Base-by-base conservation (phyloP, 1,284 basidiomycete species). In the Pyrrhoderma lamaoense region DNA sequence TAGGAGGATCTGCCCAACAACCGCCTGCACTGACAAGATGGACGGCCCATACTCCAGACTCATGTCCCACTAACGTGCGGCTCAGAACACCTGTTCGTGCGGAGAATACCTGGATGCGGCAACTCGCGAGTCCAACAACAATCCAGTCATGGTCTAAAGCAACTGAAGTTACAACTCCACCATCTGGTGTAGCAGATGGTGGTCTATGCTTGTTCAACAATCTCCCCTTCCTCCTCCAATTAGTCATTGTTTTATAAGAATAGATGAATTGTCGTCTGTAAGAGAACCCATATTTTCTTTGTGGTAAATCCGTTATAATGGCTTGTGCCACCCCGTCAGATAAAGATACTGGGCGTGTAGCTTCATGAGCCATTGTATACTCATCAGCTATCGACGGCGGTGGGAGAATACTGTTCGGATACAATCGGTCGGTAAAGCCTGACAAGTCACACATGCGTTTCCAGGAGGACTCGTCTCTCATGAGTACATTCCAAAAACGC, bases 41-140 rank as follows among this genome's bases (percentile, higher is more conserved):
- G 8, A 98, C 78, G 13, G 89, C 87, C 95, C 95, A 98, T 0
- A 98, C 93, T 8, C 95, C 95, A 8, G 77, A 73, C 16, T 87
- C 83, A 67, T 97, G 94, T 0, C 93, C 95, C 1, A 81, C 72
- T 2, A 99, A 76, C 0, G 89, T 91, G 42, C 85, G 77, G 25
- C 77, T 75, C 46, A 89, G 80, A 3, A 86, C 77, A 0, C 94
- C 95, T 0, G 88, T 89, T 37, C 71, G 72, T 1, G 88, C 83
- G 59, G 84, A 85, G 67, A 95, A 97, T 21, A 97, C 77, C 63
- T 93, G 89, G 42, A 98, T 89, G 58, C 85, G 83, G 59, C 80
- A 79, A 65, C 89, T 95, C 11, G 91, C 89, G 64, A 96, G 86
- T 1, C 92, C 94, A 21, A 94, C 86, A 38, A 95, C 84, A 60